These are phyloP conservation scores for Candida tibetensis DNA, from an alignment of 805 yeast species.

Conservation along the genomic window DNA sequence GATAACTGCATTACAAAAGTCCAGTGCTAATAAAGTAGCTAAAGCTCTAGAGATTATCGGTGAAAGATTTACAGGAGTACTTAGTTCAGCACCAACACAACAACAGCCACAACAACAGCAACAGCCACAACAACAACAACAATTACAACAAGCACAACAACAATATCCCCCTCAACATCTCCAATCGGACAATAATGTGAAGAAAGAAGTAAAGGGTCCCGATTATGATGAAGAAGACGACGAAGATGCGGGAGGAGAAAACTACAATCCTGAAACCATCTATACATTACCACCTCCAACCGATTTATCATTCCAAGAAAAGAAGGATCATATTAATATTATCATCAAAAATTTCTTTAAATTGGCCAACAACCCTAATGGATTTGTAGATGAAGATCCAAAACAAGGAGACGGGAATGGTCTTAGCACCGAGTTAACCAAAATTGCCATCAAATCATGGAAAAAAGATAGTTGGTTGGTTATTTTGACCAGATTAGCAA, in stretches of 20 bases:
- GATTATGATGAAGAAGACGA: constrained; percentile 15
- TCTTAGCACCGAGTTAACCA: constrained; percentile 52
- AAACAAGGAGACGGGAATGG: constrained; percentile 22
- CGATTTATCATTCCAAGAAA: constrained; percentile 49
- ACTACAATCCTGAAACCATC: constrained; percentile 39
- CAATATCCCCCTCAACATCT: neutral
- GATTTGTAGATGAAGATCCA: constrained; percentile 13
- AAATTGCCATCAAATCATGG: constrained; percentile 52
- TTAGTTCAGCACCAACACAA: constrained; percentile 7
- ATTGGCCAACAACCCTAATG: constrained; percentile 35
- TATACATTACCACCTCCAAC: constrained; percentile 59
- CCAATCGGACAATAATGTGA: constrained; percentile 6
- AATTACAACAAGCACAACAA: neutral
- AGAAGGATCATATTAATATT: constrained; percentile 53
- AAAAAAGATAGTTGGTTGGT: constrained; percentile 71
- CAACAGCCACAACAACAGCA: constrained; percentile 1
- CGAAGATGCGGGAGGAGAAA: constrained; percentile 18
- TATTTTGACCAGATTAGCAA: constrained; percentile 70
- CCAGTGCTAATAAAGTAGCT: constrained; percentile 50
- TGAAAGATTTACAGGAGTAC: constrained; percentile 55
- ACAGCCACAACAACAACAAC: constrained; percentile 2
- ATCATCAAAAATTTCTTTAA: constrained; percentile 60
- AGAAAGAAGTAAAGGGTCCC: neutral
- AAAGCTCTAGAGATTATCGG: constrained; percentile 69
- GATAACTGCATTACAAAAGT: constrained; percentile 58